A percentile compares a stretch with the other conserved stretches of the same genome.
phyloP scores from a whole-genome alignment of 2,329 filamentous ascomycete species.

The Colletotrichum simmondsii region DNA sequence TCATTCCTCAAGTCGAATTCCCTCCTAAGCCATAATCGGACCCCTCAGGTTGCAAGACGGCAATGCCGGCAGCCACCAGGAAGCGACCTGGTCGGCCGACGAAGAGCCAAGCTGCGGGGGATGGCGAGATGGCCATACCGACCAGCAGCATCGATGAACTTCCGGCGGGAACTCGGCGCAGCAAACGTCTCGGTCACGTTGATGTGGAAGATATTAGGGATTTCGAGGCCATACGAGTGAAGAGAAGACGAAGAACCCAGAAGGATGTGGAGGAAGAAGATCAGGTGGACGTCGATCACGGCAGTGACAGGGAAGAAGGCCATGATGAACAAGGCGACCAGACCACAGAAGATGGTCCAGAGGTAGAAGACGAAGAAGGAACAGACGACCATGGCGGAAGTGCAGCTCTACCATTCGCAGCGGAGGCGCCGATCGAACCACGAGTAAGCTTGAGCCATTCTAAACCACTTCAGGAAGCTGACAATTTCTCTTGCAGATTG shows the following conservation, averaged over 20 bases:
- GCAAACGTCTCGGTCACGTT: constrained; percentile 11
- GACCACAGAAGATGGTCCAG: neutral
- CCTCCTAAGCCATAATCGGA: neutral
- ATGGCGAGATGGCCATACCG: neutral
- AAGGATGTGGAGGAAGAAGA: neutral
- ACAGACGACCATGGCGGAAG: neutral
- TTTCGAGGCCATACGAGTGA: neutral
- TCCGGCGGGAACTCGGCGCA: neutral
- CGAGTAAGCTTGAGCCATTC: neutral
- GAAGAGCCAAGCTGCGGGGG: neutral
- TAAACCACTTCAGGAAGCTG: neutral
- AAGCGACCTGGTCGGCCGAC: neutral
- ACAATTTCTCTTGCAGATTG: neutral
- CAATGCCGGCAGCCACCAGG: neutral
- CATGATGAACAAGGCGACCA: neutral
- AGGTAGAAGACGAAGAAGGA: neutral
- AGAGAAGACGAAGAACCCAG: neutral
- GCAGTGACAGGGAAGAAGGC: neutral
- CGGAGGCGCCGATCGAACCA: neutral
- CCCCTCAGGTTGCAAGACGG: neutral
- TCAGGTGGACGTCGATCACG: neutral
- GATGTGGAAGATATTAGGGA: neutral
- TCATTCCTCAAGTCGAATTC: neutral
- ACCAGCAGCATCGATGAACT: neutral
- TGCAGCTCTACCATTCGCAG: too few species aligned